These are phyloP conservation scores for Drechslerella stenobrocha DNA, from an alignment of 2,329 filamentous ascomycete genomes.

Conservation along the genomic window DNA sequence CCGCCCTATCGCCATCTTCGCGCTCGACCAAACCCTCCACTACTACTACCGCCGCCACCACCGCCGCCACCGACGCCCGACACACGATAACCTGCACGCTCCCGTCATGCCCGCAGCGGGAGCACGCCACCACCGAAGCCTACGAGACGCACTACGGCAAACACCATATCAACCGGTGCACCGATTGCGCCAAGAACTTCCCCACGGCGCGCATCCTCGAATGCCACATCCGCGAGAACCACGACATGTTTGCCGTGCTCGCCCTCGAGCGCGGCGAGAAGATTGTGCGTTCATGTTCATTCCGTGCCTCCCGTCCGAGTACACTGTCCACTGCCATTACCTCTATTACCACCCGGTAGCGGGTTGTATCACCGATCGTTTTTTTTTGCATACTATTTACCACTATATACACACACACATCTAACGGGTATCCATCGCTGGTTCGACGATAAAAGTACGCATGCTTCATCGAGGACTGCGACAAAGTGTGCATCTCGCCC, in stretches of 20 bases:
- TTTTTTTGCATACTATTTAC: no score
- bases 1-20: neutral
- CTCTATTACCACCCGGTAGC: no score
- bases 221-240: conserved; percentile 46
- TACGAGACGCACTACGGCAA: conserved; percentile 38
- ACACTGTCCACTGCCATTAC: neutral
- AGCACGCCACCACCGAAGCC: conserved; percentile 23
- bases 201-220: conserved; percentile 37
- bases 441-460: conserved; percentile 30
- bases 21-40: neutral
- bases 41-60: neutral
- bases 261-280: conserved; percentile 42
- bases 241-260: conserved; percentile 44
- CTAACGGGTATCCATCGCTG: neutral
- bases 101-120: conserved; percentile 31
- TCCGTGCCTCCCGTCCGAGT: neutral
- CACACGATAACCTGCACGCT: conserved; percentile 34
- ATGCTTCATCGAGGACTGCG: conserved; percentile 37
- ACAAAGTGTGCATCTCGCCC: conserved; percentile 32
- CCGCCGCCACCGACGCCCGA: neutral
- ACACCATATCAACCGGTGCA: conserved; percentile 42
- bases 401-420: no score
- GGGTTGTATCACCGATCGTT: no score
- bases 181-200: conserved; percentile 43
- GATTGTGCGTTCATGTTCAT: conserved; percentile 27